Conservation (phyloP, 2,329 filamentous ascomycete genomes). For the Fusarium tricinctum region DNA sequence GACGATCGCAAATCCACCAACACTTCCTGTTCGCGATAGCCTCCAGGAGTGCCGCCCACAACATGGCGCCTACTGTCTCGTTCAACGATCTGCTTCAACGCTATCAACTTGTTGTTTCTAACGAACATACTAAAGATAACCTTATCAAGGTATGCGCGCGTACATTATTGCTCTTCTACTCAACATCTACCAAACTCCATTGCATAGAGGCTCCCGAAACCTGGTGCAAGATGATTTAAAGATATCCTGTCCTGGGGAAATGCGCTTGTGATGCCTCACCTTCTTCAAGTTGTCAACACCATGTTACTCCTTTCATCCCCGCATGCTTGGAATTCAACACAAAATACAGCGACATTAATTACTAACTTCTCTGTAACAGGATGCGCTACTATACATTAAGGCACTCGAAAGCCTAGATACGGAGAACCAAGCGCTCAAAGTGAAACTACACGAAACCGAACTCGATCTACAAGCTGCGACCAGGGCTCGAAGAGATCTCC, state of each 20-base stretch:
- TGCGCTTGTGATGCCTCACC: too few species aligned
- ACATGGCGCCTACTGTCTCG: conserved; percentile 46
- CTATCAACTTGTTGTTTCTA: conserved; percentile 60
- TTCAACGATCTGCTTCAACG: conserved; percentile 64
- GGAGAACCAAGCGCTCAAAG: conserved; percentile 60
- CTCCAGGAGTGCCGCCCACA: conserved; percentile 22
- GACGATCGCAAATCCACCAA: conserved; percentile 6
- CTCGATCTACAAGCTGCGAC: conserved; percentile 67
- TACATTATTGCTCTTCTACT: background rate
- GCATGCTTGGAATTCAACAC: too few species aligned
- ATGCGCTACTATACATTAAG: conserved; percentile 55
- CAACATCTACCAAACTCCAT: too few species aligned
- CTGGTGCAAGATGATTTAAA: too few species aligned
- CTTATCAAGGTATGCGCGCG: conserved; percentile 62
- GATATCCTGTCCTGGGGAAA: too few species aligned
- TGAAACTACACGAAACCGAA: conserved; percentile 59
- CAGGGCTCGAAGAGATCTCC: conserved; percentile 64
- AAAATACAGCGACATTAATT: background rate
- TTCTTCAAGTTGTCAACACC: too few species aligned
- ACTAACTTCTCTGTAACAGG: conserved; percentile 42
- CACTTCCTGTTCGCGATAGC: conserved; percentile 19
- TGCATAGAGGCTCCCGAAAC: too few species aligned
- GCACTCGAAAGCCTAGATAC: conserved; percentile 57
- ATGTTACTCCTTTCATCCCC: too few species aligned
- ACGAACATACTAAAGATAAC: conserved; percentile 59